Evolutionary conservation across 805 yeast genomes (phyloP), one percentile per base, ranked within the genome.

Genomic region (Lipomyces kockii): DNA sequence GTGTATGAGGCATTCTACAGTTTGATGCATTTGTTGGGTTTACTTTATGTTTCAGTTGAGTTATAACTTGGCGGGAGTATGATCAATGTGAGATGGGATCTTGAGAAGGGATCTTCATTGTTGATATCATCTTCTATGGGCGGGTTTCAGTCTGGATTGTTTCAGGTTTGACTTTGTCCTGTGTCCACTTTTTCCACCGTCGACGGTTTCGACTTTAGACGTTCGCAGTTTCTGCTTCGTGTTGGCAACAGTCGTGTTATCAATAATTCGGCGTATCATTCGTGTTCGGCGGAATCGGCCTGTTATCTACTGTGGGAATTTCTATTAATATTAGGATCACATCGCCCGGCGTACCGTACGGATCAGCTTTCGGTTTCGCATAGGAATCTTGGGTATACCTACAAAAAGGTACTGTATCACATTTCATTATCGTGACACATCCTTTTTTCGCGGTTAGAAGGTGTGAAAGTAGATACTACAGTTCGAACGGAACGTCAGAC

Each of bases 401-500:
- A 25, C 34, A 52, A 52, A n/a, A 52, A 52, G 55, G 55, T 52
- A 52, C 55, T 25, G 55, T 52, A 52, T 52, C 55, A 12, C 55
- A 25, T 52, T 25, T 52, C 12, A 3, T 52, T 52, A 2, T 35
- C 39, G 49, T 43, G 49, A 43, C 22, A n/a, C 49, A 8, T 43
- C 49, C 49, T 43, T 43, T 37, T 43, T 43, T n/a, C 49, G 49
- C 49, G 43, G 43, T 37, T 37, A n/a, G 49, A 17, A 43, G 12
- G 22, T 43, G 49, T 43, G 49, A 43, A 43, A n/a, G 49, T 52
- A 29, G 34, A 52, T 52, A 52, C 55, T 52, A 52, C 55, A 52
- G 34, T 22, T 25, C 32, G 17, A 25, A 12, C 9, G 55, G 55
- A 52, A 52, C 55, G 34, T 52, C 55, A 12, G 55, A 52, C n/a